These are phyloP conservation scores for Paramecium tetraurelia DNA, from an alignment of 73 alveolate genomes.

Conservation along the genomic window DNA sequence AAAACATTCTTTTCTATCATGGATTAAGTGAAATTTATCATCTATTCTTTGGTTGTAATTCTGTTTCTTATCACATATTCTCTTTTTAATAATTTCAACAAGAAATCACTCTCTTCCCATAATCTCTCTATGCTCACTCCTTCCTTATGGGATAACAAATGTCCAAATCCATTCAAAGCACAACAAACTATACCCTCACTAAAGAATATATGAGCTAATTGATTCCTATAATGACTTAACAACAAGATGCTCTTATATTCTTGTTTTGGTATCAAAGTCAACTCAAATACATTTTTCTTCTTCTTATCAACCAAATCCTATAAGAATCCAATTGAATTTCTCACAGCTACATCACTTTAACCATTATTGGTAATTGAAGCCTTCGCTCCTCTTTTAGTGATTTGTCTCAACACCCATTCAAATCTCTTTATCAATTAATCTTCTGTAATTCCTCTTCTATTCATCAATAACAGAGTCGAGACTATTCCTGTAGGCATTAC, in stretches of 20 bases:
- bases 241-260: constrained; percentile 84
- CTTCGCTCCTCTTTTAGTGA: constrained; percentile 73
- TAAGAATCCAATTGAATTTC: constrained; percentile 65
- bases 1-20: constrained; percentile 70
- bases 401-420: constrained; percentile 74
- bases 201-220: constrained; percentile 68
- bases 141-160: constrained; percentile 65
- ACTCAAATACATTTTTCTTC: constrained; percentile 84
- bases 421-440: constrained; percentile 76
- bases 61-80: constrained; percentile 75
- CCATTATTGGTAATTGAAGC: constrained; percentile 58
- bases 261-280: constrained; percentile 70
- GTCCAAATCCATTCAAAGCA: constrained; percentile 82
- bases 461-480: constrained; percentile 76
- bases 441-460: constrained; percentile 86
- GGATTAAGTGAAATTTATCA: constrained; percentile 36
- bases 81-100: constrained; percentile 63
- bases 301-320: constrained; percentile 57
- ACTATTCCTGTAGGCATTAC: constrained; percentile 85
- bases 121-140: constrained; percentile 74
- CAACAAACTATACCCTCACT: constrained; percentile 73
- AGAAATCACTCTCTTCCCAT: constrained; percentile 74
- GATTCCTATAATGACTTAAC: constrained; percentile 85
- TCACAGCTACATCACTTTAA: constrained; percentile 62
- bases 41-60: constrained; percentile 32